Conservation (phyloP, 257 asterid species). For the Solanum chaucha region DNA sequence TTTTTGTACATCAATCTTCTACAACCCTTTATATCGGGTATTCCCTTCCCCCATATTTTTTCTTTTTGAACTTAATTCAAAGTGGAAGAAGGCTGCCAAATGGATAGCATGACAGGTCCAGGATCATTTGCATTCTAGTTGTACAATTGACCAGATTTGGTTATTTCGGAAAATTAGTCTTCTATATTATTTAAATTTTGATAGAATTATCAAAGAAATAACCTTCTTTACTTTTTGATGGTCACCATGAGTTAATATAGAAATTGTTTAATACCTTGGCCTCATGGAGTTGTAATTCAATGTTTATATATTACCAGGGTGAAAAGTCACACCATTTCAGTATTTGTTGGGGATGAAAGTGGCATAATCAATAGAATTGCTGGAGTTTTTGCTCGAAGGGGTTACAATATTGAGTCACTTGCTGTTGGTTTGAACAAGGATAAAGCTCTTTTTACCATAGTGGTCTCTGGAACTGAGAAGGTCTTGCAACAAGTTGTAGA, state of each 20-base stretch:
- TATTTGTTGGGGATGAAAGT: conserved; percentile 87
- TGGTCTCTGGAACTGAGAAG: conserved; percentile 71
- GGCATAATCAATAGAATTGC: conserved; percentile 87
- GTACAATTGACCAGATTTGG: neutral
- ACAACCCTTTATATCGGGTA: neutral
- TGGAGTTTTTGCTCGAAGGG: conserved; percentile 85
- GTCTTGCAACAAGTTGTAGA: conserved; percentile 67
- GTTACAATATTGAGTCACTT: conserved; percentile 83
- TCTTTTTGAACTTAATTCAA: neutral
- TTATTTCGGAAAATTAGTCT: neutral
- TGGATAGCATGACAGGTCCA: neutral
- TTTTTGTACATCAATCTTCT: neutral
- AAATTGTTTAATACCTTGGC: neutral
- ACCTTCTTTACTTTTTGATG: neutral
- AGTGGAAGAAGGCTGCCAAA: neutral
- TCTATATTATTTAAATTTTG: neutral
- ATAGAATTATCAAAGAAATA: neutral
- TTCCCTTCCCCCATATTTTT: neutral
- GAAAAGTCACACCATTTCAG: conserved; percentile 68
- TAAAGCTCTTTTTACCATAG: conserved; percentile 81
- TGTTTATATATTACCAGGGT: conserved; percentile 24
- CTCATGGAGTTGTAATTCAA: neutral
- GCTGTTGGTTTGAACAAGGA: conserved; percentile 86
- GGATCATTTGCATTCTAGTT: neutral
- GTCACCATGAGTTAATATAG: neutral